Percentiles rank a stretch among this genome's conserved stretches.
These are phyloP conservation scores for Poa annua DNA, from an alignment of 176 grass and related monocot species.

Conservation along the genomic window DNA sequence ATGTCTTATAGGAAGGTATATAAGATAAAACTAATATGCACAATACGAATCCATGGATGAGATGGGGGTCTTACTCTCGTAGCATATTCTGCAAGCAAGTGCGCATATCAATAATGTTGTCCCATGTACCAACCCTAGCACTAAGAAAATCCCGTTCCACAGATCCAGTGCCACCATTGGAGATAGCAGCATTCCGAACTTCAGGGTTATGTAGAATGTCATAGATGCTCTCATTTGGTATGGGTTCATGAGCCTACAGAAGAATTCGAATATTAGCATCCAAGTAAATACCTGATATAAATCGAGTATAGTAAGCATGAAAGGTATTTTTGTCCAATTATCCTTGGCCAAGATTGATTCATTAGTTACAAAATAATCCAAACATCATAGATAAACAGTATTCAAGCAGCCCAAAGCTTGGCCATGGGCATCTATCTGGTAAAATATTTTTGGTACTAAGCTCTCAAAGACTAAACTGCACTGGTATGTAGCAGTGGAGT, in stretches of 20 bases:
- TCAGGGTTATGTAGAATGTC: slow-evolving; percentile 46
- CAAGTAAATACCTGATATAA: slow-evolving; percentile 34
- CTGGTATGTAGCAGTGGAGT: slow-evolving; percentile 22
- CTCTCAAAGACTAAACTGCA: slow-evolving; percentile 34
- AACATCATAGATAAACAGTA: slow-evolving; percentile 10
- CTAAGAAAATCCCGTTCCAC: slow-evolving; percentile 43
- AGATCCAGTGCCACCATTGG: slow-evolving; percentile 23
- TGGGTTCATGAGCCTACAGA: slow-evolving; percentile 54
- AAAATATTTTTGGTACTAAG: slow-evolving; percentile 34
- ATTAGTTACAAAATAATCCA: slow-evolving; percentile 28
- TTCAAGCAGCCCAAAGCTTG: slow-evolving; percentile 7
- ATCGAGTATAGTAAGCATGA: neutral
- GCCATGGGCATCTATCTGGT: slow-evolving; percentile 26
- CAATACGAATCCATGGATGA: neutral
- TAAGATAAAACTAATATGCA: slow-evolving; percentile 34
- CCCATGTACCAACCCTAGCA: slow-evolving; percentile 63
- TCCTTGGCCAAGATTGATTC: slow-evolving; percentile 14
- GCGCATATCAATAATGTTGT: slow-evolving; percentile 79
- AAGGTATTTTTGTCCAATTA: neutral
- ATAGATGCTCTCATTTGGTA: slow-evolving; percentile 53
- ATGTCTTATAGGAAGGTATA: slow-evolving; percentile 39
- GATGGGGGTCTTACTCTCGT: slow-evolving; percentile 67
- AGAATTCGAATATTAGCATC: slow-evolving; percentile 28
- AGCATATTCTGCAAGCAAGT: slow-evolving; percentile 69
- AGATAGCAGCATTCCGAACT: slow-evolving; percentile 4